Conservation (phyloP, 139 green algal species). For the Yamagishiella unicocca region DNA sequence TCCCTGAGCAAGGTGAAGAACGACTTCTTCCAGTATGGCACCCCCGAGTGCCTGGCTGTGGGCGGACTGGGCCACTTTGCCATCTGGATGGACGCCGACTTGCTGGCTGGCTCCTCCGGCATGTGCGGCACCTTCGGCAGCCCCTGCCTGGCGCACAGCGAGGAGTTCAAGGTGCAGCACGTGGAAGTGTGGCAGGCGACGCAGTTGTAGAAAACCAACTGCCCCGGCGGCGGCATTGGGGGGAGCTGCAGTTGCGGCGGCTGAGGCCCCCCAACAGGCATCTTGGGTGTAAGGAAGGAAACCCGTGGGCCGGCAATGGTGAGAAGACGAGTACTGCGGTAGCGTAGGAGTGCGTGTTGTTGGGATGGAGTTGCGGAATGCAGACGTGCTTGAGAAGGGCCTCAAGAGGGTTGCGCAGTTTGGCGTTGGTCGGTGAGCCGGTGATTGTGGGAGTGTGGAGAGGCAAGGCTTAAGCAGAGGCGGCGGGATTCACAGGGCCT, state of each 20-base stretch:
- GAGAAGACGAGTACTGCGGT: no score
- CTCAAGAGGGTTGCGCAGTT: no score
- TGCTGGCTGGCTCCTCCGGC: constrained; percentile 66
- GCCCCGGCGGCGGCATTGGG: not conserved
- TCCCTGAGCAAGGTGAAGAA: constrained; percentile 67
- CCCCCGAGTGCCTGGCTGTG: constrained; percentile 70
- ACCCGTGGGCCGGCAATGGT: no score
- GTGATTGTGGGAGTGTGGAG: no score
- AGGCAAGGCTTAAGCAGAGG: no score
- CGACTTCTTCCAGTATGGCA: constrained; percentile 85
- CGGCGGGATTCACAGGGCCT: no score
- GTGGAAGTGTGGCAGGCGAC: constrained; percentile 68
- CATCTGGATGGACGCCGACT: constrained; percentile 83
- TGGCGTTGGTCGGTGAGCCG: no score
- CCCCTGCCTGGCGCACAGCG: constrained; percentile 60
- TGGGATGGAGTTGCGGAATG: no score
- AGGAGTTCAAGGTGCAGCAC: constrained; percentile 67
- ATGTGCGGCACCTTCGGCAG: constrained; percentile 75
- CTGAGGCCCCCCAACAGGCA: not conserved
- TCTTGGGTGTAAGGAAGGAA: not conserved
- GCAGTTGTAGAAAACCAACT: not conserved
- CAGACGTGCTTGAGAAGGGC: no score
- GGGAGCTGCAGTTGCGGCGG: not conserved
- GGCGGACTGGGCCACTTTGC: constrained; percentile 81
- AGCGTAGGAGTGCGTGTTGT: no score